Conservation (phyloP, 345 rosid species). For the Luvunga scandens region DNA sequence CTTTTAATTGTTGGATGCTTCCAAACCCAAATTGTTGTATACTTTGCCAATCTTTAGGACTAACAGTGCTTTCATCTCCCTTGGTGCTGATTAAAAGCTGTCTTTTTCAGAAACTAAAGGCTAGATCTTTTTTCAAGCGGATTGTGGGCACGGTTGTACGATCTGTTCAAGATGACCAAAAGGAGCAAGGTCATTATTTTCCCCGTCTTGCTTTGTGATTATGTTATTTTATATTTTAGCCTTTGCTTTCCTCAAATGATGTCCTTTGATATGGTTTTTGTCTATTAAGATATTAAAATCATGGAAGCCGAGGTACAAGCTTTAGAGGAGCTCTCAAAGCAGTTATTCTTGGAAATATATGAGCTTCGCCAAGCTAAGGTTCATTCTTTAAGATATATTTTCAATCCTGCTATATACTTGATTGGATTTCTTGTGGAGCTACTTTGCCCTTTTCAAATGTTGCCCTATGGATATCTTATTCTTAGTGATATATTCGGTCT, state of each 20-base stretch:
- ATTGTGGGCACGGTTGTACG: constrained; percentile 88
- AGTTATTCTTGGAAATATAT: constrained; percentile 91
- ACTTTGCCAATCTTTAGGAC: neutral
- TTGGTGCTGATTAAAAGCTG: constrained; percentile 18
- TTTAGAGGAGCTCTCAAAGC: constrained; percentile 94
- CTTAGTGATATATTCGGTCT: neutral
- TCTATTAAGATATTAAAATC: constrained; percentile 61
- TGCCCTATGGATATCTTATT: neutral
- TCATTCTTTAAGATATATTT: constrained; percentile 14
- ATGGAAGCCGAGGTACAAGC: constrained; percentile 95
- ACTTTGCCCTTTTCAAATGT: neutral
- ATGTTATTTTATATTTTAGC: neutral
- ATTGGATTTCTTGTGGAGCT: neutral
- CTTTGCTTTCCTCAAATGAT: constrained; percentile 4
- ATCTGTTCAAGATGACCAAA: constrained; percentile 88
- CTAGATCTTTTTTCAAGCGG: constrained; percentile 73
- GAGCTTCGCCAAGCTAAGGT: constrained; percentile 99
- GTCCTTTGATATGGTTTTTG: neutral
- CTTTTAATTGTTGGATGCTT: neutral
- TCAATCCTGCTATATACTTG: neutral
- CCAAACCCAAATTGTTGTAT: neutral
- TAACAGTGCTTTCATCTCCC: neutral
- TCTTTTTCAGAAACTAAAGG: constrained; percentile 60
- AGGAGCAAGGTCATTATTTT: constrained; percentile 76
- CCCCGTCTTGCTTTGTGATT: neutral